phyloP scores from a whole-genome alignment of 2,329 filamentous ascomycete genomes.

The Thelonectria olida region DNA sequence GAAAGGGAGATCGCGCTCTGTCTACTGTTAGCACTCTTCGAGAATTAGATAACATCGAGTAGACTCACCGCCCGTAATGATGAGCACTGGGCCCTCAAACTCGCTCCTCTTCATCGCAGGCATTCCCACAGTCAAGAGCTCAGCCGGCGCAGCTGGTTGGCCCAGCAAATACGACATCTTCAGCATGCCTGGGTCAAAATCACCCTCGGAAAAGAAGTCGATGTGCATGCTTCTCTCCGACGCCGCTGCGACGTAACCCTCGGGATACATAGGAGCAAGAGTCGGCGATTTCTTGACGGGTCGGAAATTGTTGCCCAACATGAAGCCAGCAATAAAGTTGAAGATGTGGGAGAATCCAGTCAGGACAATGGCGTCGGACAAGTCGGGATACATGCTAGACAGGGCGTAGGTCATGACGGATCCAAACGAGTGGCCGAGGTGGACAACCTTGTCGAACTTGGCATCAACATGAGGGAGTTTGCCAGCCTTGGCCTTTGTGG shows the following conservation, averaged over 20 bases:
- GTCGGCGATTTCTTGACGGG: constrained; percentile 47
- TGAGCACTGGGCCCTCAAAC: constrained; percentile 64
- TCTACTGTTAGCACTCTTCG: constrained; percentile 2
- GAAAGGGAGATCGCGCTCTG: constrained; percentile 62
- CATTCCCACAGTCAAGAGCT: constrained; percentile 64
- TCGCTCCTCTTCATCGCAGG: constrained; percentile 44
- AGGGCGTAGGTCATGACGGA: constrained; percentile 66
- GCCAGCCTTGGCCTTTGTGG: constrained; percentile 56
- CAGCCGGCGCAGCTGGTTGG: constrained; percentile 67
- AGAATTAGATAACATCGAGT: neutral
- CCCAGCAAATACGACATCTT: constrained; percentile 54
- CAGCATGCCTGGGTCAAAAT: constrained; percentile 65
- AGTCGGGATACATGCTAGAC: constrained; percentile 58
- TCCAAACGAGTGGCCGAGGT: constrained; percentile 73
- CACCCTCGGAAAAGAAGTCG: constrained; percentile 60
- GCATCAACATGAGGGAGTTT: constrained; percentile 52
- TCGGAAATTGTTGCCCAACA: constrained; percentile 57
- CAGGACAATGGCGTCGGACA: constrained; percentile 67
- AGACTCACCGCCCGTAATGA: constrained; percentile 64
- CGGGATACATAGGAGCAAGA: constrained; percentile 46
- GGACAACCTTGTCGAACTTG: constrained; percentile 57
- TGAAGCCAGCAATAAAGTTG: constrained; percentile 54
- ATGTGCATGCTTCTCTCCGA: constrained; percentile 59
- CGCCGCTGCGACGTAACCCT: constrained; percentile 63
- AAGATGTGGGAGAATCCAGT: constrained; percentile 66